Percentiles rank a stretch among this genome's conserved stretches.
These are phyloP conservation scores for Globisporangium abappressorium DNA, from an alignment of 352 stramenopile genomes.

Conservation along the genomic window DNA sequence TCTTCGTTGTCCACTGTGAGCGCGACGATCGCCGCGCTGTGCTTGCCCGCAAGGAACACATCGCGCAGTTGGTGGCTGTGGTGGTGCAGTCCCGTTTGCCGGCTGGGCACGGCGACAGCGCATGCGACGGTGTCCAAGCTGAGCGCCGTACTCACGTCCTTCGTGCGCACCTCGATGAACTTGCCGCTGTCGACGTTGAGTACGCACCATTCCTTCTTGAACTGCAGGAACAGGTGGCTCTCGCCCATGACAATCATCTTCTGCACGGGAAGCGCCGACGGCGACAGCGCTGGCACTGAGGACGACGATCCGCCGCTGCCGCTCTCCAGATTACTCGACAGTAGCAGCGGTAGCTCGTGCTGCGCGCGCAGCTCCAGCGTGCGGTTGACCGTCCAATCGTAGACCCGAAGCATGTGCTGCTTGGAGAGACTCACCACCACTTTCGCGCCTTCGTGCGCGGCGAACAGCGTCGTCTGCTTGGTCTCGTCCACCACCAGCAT, in stretches of 20 bases:
- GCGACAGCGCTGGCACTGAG: conserved; percentile 10
- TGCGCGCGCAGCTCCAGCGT: conserved; percentile 48
- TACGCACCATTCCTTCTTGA: conserved; percentile 65
- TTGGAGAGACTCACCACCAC: conserved; percentile 58
- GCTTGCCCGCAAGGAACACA: conserved; percentile 60
- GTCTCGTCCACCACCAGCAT: conserved; percentile 56
- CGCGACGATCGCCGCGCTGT: conserved; percentile 44
- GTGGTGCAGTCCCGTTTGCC: conserved; percentile 20
- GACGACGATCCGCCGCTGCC: conserved; percentile 5
- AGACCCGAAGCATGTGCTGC: conserved; percentile 60
- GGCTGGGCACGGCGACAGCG: conserved; percentile 40
- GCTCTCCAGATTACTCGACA: not conserved
- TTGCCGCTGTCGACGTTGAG: conserved; percentile 63
- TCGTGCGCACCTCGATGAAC: conserved; percentile 25
- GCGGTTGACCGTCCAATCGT: conserved; percentile 67
- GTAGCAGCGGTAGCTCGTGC: conserved; percentile 48
- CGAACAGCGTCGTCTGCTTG: conserved; percentile 53
- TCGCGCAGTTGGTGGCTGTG: conserved; percentile 36
- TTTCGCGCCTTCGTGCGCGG: conserved; percentile 51
- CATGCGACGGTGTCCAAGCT: conserved; percentile 35
- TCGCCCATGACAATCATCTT: conserved; percentile 62
- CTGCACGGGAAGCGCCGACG: conserved; percentile 33
- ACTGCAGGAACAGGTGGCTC: conserved; percentile 59
- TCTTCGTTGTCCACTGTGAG: conserved; percentile 28
- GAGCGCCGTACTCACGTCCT: conserved; percentile 25